Evolutionary conservation across 2,329 filamentous ascomycete species (phyloP).

Genomic region (Colletotrichum cereale): DNA sequence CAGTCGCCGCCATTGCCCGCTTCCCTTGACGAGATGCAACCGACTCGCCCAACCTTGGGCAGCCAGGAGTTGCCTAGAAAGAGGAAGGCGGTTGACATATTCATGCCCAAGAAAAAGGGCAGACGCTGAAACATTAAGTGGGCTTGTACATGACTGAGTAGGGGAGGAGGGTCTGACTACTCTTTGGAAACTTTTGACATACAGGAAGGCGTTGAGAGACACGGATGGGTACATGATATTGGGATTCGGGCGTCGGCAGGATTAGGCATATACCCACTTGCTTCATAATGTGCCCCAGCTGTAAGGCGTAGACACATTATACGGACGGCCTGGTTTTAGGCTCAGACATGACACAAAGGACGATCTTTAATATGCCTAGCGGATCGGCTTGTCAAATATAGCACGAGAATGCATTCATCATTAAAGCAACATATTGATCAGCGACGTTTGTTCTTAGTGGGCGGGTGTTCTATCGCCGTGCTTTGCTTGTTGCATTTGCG

Average conservation of each 20-base stretch:
- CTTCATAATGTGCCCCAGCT: constrained; percentile 19
- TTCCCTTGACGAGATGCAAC: constrained; percentile 30
- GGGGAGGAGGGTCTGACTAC: neutral
- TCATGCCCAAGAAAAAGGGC: constrained; percentile 62
- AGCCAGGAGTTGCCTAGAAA: constrained; percentile 48
- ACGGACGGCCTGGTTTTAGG: neutral
- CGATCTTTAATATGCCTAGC: neutral
- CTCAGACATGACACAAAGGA: neutral
- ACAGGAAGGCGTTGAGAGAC: constrained; percentile 8
- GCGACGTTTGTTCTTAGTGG: neutral
- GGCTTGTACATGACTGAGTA: too few relatives aligned
- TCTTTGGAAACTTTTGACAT: neutral
- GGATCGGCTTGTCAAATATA: neutral
- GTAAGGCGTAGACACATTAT: neutral
- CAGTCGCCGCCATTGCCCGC: constrained; percentile 43
- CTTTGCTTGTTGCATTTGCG: neutral
- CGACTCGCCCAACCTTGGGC: constrained; percentile 12
- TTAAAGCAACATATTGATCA: neutral
- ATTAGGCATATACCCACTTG: constrained; percentile 22
- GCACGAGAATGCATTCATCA: too few relatives aligned
- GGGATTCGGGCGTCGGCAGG: constrained; percentile 21
- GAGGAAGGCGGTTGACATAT: constrained; percentile 62
- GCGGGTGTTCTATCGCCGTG: neutral
- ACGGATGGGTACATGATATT: neutral
- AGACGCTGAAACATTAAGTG: neutral